Evolutionary conservation across 495 filamentous ascomycete genomes (phyloP).

Genomic region (Lepidopterella palustris): DNA sequence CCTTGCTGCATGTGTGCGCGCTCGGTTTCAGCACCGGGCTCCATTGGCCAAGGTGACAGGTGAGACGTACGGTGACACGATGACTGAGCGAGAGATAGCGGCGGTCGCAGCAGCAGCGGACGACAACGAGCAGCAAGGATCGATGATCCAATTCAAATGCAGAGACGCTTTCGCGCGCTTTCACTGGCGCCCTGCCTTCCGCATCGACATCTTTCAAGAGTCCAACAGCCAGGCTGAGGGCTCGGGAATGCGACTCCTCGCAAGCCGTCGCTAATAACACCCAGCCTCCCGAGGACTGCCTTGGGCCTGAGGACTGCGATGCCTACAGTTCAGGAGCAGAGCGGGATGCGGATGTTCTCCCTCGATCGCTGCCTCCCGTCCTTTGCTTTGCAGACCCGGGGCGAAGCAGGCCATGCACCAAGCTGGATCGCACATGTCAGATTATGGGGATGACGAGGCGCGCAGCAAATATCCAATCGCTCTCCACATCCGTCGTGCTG

Average conservation of each 20-base stretch:
- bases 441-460: conserved; percentile 8
- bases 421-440: conserved; percentile 11
- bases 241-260: not conserved
- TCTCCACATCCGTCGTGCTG: not conserved
- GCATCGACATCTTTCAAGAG: not conserved
- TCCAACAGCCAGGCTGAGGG: not conserved
- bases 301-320: no score
- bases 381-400: not conserved
- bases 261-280: not conserved
- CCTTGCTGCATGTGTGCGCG: conserved; percentile 6
- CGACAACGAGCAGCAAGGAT: not conserved
- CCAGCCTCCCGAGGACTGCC: no score
- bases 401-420: not conserved
- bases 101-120: not conserved
- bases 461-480: not conserved
- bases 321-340: no score
- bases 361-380: not conserved
- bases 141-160: conserved; percentile 2
- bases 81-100: not conserved
- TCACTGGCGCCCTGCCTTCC: conserved; percentile 2
- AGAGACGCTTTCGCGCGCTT: not conserved
- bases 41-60: conserved; percentile 7
- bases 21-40: conserved; percentile 2
- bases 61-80: conserved; percentile 11
- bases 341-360: not conserved